Base-by-base conservation (phyloP, 169 alveolate genomes). In the Babesia divergens region DNA sequence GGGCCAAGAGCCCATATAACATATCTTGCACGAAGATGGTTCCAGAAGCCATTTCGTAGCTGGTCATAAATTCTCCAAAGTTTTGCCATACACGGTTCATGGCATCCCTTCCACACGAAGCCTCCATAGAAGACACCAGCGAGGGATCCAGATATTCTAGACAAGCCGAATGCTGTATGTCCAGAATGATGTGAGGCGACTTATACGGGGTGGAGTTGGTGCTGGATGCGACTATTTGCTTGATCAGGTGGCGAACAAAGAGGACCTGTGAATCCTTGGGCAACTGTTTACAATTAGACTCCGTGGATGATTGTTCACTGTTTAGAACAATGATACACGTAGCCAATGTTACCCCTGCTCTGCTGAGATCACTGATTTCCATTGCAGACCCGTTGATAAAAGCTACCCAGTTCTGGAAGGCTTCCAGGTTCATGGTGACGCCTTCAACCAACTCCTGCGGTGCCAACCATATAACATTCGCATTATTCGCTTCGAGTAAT, bases 31-130 rank as follows among this genome's bases (percentile, higher is more conserved):
- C 91, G 71, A 88, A 88, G 8, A 84, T 84, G 35, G 83, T 79
- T 34, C 91, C 93, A n/a, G 93, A 84, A 4, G 90, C 90, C 49
- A 88, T 67, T 54, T 88, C 91, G 56, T 81, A 84, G 35, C 90
- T 84, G 18, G 85, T 65, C 67, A 88, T 88, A 58, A 84, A 88
- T 58, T 88, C 93, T 8, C 91, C 91, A 71, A 82, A 88, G 56
- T 84, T 88, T 65, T 81, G 90, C 93, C 93, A 88, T 1, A 77
- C 69, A 35, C 83, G 82, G 51, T 88, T 83, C 88, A 80, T 81
- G 32, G 83, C 88, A 22, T 84, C 83, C 59, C 81, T 68, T 53
- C 74, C 79, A 38, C 83, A 77, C 46, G 84, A 67, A 32, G 83
- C 85, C 40, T 83, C 91, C 65, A 84, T 77, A 0, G 89, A 77